Base-by-base conservation (phyloP, 2,329 filamentous ascomycete species). In the Ilyonectria mors-panacis region DNA sequence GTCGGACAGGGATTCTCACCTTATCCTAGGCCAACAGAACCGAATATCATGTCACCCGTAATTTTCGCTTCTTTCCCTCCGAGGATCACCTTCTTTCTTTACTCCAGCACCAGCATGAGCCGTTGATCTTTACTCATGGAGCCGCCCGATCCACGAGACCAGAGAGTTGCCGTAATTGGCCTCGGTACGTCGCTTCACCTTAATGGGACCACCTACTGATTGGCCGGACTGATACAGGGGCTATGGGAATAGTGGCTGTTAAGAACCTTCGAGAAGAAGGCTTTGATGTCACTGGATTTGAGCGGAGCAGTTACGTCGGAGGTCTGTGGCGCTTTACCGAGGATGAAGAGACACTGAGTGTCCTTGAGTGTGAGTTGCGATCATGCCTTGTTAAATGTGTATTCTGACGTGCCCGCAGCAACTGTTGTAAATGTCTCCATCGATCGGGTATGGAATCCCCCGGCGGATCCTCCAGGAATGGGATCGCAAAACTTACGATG, bases 221-320 rank as follows among this genome's bases (percentile, higher is more conserved):
- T 42, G 9, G 33, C 23, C n/a, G 10, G 12, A 17, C 48, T n/a
- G 15, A 51, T 56, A 19, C 65, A 80, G 80, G 81, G 15, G 78
- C 78, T 17, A 75, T 80, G 54, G 82, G 82, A 47, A 76, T 83
- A 21, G 79, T 81, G 8, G 74, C 80, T 6, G 73, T 83, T 57
- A 86, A 85, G 73, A 81, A 81, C 42, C 68, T 85, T 19, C 70
- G 79, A 2, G 83, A 85, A 63, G 82, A 83, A 72, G 82, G 83
- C 9, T 85, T 84, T 58, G 72, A 84, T 10, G 83, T 80, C 6
- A 77, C 79, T 1, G 83, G 79, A 2, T 85, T 85, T 51, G 84
- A 86, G 54, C 75, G 79, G 30, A 81, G 81, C 60, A 65, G 72
- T 50, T 80, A 79, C 61, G 71, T 84, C 19, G 83, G 84, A 10